These are phyloP conservation scores for Kernera saxatilis DNA, from an alignment of 345 rosid genomes.

Conservation along the genomic window DNA sequence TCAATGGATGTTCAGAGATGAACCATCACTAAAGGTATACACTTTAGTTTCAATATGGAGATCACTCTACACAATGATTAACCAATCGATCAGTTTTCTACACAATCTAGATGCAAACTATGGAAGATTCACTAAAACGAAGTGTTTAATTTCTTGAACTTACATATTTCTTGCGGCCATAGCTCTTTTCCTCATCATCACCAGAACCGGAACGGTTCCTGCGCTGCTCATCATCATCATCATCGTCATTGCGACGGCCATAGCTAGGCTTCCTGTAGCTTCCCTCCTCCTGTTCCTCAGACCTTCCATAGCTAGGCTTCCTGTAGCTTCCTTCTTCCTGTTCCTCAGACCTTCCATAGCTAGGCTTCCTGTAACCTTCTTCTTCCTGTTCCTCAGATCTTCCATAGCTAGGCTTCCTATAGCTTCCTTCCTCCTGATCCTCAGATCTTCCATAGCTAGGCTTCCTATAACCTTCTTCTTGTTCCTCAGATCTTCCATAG, in stretches of 20 bases:
- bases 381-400: conserved; percentile 40
- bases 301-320: conserved; percentile 36
- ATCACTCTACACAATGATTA: not conserved
- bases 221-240: conserved; percentile 41
- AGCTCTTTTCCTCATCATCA: conserved; percentile 52
- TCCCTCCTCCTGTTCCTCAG: conserved; percentile 42
- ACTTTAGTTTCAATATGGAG: not conserved
- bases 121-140: not conserved
- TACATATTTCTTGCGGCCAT: conserved; percentile 89
- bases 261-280: conserved; percentile 33
- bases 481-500: conserved; percentile 36
- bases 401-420: conserved; percentile 22
- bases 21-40: not conserved
- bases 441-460: conserved; percentile 15
- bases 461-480: conserved; percentile 9
- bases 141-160: conserved; percentile 13
- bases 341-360: conserved; percentile 34
- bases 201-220: conserved; percentile 40
- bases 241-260: conserved; percentile 52
- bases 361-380: conserved; percentile 32
- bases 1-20: not conserved
- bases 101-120: not conserved
- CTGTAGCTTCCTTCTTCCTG: conserved; percentile 29
- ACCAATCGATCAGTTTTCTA: not conserved
- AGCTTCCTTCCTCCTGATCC: not conserved